A percentile compares a stretch with the other conserved stretches of the same genome.
These are phyloP conservation scores for Lumnitzera littorea DNA, from an alignment of 345 rosid species.

Conservation along the genomic window DNA sequence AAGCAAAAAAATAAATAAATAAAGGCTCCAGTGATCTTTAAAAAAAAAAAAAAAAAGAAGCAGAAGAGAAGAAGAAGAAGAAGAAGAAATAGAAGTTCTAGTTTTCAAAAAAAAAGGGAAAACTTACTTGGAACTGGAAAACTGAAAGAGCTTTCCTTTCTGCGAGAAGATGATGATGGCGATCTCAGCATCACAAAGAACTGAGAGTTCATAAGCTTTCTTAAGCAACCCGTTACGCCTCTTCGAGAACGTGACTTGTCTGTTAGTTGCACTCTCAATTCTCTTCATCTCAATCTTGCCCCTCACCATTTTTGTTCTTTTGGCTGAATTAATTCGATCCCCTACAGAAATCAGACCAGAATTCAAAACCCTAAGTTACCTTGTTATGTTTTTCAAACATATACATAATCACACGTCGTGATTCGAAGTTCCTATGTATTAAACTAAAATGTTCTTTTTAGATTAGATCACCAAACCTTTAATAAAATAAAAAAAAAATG, in stretches of 20 bases:
- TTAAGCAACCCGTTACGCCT: constrained; percentile 12
- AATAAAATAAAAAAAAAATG: not conserved
- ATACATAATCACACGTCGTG: too few species aligned
- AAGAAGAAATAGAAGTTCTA: too few species aligned
- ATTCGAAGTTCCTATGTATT: too few species aligned
- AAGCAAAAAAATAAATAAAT: too few species aligned
- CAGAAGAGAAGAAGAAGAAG: too few species aligned
- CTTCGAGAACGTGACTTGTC: constrained; percentile 17
- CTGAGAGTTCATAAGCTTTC: constrained; percentile 14
- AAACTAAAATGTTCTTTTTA: not conserved
- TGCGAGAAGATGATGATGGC: constrained; percentile 12
- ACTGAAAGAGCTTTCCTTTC: constrained; percentile 11
- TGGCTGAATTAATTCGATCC: not conserved
- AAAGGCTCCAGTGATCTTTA: too few species aligned
- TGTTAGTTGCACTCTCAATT: constrained; percentile 5
- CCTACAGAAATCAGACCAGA: not conserved
- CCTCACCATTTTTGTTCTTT: constrained; percentile 5
- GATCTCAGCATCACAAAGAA: constrained; percentile 11
- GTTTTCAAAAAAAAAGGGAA: not conserved
- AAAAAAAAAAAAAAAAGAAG: too few species aligned
- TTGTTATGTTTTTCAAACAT: too few species aligned
- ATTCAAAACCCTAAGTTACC: not conserved
- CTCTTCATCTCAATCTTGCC: constrained; percentile 15
- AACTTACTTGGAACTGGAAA: constrained; percentile 7
- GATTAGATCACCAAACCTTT: not conserved